Evolutionary conservation across 768 basidiomycete species (phyloP).

Genomic region (Cystofilobasidium bisporidii): DNA sequence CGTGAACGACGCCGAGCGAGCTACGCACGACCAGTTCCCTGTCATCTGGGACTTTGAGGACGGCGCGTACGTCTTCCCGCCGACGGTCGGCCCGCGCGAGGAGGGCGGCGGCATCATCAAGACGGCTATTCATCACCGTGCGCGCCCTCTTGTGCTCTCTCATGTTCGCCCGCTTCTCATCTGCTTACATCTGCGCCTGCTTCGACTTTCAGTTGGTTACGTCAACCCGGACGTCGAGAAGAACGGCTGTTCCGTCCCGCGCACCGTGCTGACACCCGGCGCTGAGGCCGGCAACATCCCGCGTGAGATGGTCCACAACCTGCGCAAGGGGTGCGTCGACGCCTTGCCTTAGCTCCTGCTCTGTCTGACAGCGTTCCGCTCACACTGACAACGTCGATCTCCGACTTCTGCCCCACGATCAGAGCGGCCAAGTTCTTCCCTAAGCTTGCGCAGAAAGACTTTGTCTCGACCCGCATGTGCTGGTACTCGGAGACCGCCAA

Average conservation of each 20-base stretch:
- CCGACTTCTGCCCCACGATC: too few species aligned
- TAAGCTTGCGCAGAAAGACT: slow-evolving; percentile 61
- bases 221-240: slow-evolving; percentile 44
- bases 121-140: slow-evolving; percentile 55
- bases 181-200: too few species aligned
- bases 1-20: slow-evolving; percentile 60
- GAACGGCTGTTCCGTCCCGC: slow-evolving; percentile 57
- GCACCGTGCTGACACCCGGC: slow-evolving; percentile 57
- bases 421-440: slow-evolving; percentile 57
- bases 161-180: not conserved
- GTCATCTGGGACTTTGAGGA: slow-evolving; percentile 49
- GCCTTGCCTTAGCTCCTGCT: too few species aligned
- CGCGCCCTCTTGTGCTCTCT: not conserved
- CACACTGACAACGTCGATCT: too few species aligned
- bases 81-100: slow-evolving; percentile 39
- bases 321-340: slow-evolving; percentile 44
- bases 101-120: slow-evolving; percentile 51
- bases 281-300: slow-evolving; percentile 59
- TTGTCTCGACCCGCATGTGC: slow-evolving; percentile 37
- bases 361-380: too few species aligned
- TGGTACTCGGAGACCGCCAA: slow-evolving; percentile 88
- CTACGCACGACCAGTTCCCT: slow-evolving; percentile 27
- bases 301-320: slow-evolving; percentile 44
- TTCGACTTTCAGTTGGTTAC: slow-evolving; percentile 59
- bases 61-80: slow-evolving; percentile 73